phyloP scores from a whole-genome alignment of 768 basidiomycete genomes.

The Kwoniella heveanensis region DNA sequence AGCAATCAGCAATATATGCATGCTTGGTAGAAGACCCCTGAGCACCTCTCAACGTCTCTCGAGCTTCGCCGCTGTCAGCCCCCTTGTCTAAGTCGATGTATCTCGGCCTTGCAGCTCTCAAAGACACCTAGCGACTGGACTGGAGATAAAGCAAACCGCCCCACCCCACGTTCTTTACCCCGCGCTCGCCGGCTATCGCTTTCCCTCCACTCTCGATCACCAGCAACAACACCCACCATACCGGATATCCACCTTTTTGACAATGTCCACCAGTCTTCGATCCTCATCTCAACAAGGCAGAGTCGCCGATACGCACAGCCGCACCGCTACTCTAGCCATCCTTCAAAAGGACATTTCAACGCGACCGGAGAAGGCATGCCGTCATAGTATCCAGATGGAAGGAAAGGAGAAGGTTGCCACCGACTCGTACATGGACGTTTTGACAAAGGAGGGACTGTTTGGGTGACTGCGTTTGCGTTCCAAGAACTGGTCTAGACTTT shows the following conservation, averaged over 20 bases:
- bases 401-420: not conserved
- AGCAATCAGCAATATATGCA: too few relatives aligned
- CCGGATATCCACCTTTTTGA: too few relatives aligned
- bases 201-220: not conserved
- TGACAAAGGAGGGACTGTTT: conserved; percentile 1
- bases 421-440: not conserved
- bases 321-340: not conserved
- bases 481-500: not conserved
- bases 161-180: not conserved
- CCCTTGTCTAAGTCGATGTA: too few relatives aligned
- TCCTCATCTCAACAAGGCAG: too few relatives aligned
- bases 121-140: too few relatives aligned
- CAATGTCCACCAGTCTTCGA: too few relatives aligned
- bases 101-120: too few relatives aligned
- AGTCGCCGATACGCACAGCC: too few relatives aligned
- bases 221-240: not conserved
- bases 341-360: not conserved
- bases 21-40: too few relatives aligned
- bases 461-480: not conserved
- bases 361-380: not conserved
- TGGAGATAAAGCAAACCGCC: not conserved
- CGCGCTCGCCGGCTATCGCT: not conserved
- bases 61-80: too few relatives aligned
- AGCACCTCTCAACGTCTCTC: too few relatives aligned
- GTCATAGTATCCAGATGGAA: not conserved